Percentiles rank a stretch among this genome's conserved stretches.
phyloP scores from a whole-genome alignment of 2,329 filamentous ascomycete genomes.

The Diaporthe caulivora region DNA sequence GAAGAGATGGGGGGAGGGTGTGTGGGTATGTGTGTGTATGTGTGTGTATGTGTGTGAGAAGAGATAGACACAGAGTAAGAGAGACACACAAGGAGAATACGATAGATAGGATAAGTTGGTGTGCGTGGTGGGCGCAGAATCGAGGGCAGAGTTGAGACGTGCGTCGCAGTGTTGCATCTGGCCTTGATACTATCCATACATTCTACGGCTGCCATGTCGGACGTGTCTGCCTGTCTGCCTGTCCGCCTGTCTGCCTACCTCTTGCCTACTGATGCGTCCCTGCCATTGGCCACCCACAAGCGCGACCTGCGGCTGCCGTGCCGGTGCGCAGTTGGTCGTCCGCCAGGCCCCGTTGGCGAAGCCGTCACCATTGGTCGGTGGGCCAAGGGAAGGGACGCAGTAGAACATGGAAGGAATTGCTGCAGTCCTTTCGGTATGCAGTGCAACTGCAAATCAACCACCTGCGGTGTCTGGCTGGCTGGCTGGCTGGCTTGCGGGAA shows the following conservation, averaged over 20 bases:
- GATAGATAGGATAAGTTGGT: not conserved
- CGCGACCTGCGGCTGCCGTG: conserved; percentile 36
- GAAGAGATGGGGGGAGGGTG: not conserved
- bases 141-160: conserved; percentile 28
- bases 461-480: not conserved
- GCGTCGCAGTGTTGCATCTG: conserved; percentile 30
- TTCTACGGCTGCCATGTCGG: not conserved
- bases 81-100: too few species aligned
- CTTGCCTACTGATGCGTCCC: not conserved
- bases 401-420: conserved; percentile 30
- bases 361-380: conserved; percentile 30
- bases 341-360: conserved; percentile 12
- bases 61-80: too few species aligned
- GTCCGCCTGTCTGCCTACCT: not conserved
- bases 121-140: conserved; percentile 20
- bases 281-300: conserved; percentile 22
- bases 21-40: not conserved
- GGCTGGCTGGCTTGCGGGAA: not conserved
- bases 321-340: not conserved
- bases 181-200: conserved; percentile 6
- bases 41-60: not conserved
- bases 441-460: conserved; percentile 1
- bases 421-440: not conserved
- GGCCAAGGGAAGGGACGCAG: conserved; percentile 1
- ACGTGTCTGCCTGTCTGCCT: not conserved